Percentiles rank a stretch among this genome's conserved stretches.
These are phyloP conservation scores for Didymella pinodella DNA, from an alignment of 2,329 filamentous ascomycete genomes.

Conservation along the genomic window DNA sequence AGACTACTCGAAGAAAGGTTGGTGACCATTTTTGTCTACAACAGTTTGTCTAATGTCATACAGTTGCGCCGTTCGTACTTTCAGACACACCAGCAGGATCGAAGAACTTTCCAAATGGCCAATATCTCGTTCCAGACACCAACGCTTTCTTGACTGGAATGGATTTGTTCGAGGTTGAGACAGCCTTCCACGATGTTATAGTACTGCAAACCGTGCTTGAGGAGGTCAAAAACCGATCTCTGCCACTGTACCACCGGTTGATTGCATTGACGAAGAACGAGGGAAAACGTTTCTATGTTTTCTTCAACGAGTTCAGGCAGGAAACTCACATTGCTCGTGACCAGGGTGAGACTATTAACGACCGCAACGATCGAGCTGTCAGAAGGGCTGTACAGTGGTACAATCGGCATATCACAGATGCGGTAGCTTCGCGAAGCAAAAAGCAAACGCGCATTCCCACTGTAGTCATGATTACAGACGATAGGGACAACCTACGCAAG, in stretches of 20 bases:
- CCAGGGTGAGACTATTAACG: constrained; percentile 87
- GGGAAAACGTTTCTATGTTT: constrained; percentile 97
- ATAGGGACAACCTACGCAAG: constrained; percentile 85
- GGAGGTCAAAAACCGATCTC: constrained; percentile 89
- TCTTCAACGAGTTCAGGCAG: constrained; percentile 96
- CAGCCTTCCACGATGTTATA: constrained; percentile 95
- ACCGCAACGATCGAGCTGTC: constrained; percentile 93
- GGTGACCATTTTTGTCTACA: constrained; percentile 19
- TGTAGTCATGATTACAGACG: constrained; percentile 93
- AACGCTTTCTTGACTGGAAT: constrained; percentile 95
- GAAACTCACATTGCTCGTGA: constrained; percentile 86
- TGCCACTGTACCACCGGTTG: constrained; percentile 93
- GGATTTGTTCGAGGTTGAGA: constrained; percentile 93
- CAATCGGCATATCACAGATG: constrained; percentile 75
- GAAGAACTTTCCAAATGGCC: constrained; percentile 80
- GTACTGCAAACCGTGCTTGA: constrained; percentile 96
- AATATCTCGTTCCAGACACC: constrained; percentile 95
- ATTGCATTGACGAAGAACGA: constrained; percentile 92
- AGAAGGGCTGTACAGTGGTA: constrained; percentile 91
- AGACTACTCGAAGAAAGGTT: constrained; percentile 80
- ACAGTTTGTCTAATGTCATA: constrained; percentile 27
- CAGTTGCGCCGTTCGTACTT: constrained; percentile 83
- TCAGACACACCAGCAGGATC: constrained; percentile 88
- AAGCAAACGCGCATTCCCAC: constrained; percentile 68
- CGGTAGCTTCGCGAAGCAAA: constrained; percentile 62